Evolutionary conservation across 208 protist genomes (phyloP).

Genomic region (Acanthamoeba castellanii): DNA sequence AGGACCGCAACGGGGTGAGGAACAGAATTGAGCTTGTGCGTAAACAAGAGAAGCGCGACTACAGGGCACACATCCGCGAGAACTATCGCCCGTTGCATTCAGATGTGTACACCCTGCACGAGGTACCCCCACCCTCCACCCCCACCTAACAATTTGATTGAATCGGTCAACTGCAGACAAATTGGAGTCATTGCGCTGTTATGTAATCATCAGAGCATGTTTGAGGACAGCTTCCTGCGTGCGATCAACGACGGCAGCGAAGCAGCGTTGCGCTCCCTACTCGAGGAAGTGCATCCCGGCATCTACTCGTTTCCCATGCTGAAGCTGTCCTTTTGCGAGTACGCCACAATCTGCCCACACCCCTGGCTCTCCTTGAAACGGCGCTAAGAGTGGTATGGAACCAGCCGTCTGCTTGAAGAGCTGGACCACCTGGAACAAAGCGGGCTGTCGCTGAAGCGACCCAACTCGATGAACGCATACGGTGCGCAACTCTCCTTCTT

Average conservation of each 20-base stretch:
- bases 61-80: constrained; percentile 5
- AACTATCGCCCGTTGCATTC: not conserved
- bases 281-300: constrained; percentile 24
- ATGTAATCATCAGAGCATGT: not conserved
- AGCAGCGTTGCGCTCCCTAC: not conserved
- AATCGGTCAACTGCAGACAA: no score
- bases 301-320: constrained; percentile 55
- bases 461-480: constrained; percentile 55
- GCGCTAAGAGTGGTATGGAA: no score
- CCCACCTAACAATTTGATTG: no score
- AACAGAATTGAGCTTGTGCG: not conserved
- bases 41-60: constrained; percentile 12
- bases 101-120: not conserved
- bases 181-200: not conserved
- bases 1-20: not conserved
- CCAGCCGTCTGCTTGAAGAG: constrained; percentile 51
- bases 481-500: not conserved
- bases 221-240: not conserved
- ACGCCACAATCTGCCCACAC: not conserved
- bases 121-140: not conserved
- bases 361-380: no score
- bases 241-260: constrained; percentile 26
- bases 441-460: constrained; percentile 46
- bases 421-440: constrained; percentile 41
- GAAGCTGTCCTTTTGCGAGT: not conserved